Conservation (phyloP, 2,329 filamentous ascomycete species). For the Aureobasidium sp. region DNA sequence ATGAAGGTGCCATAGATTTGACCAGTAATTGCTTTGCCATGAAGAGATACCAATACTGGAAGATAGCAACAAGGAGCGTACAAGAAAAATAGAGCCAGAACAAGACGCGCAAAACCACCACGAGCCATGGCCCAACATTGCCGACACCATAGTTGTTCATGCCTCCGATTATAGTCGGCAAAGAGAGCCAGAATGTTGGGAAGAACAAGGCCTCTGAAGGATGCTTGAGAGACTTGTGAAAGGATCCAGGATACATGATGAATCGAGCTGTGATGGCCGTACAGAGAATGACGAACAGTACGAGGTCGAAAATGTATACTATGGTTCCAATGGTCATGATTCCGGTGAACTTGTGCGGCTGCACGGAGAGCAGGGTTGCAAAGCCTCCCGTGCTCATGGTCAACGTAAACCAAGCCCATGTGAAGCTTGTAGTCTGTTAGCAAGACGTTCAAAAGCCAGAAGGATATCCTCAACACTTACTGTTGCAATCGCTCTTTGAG, state of each 20-base stretch:
- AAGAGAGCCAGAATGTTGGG: conserved; percentile 34
- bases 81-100: conserved; percentile 63
- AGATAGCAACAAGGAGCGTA: conserved; percentile 53
- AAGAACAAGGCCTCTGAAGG: conserved; percentile 48
- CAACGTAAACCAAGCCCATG: conserved; percentile 33
- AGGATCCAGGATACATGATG: neutral
- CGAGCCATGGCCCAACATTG: conserved; percentile 46
- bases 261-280: conserved; percentile 4
- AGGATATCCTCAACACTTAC: conserved; percentile 1
- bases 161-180: conserved; percentile 52
- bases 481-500: conserved; percentile 16
- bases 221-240: conserved; percentile 28
- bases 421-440: conserved; percentile 5
- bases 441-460: conserved; percentile 16
- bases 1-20: conserved; percentile 15
- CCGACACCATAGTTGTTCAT: conserved; percentile 60
- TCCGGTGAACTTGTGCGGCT: conserved; percentile 42
- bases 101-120: conserved; percentile 51
- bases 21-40: conserved; percentile 9
- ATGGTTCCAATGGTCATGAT: conserved; percentile 46
- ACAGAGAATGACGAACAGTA: conserved; percentile 16
- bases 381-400: conserved; percentile 45
- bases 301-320: conserved; percentile 20
- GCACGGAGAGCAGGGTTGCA: conserved; percentile 36
- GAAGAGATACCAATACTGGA: conserved; percentile 37